Evolutionary conservation across 371 early-diverging fungal genomes (phyloP).

Genomic region (Zancudomyces culisetae): DNA sequence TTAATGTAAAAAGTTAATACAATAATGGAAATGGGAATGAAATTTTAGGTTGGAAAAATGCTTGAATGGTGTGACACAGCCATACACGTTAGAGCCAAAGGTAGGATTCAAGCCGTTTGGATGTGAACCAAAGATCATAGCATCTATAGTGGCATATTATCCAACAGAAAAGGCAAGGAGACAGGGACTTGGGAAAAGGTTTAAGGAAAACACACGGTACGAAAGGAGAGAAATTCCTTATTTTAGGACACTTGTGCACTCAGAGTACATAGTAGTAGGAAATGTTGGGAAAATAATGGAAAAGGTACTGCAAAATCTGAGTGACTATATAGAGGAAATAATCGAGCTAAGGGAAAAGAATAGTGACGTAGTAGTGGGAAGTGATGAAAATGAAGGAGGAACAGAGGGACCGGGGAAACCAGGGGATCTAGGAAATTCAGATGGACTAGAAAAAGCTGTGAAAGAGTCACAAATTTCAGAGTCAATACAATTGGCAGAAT

Average conservation of each 20-base stretch:
- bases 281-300: slow-evolving; percentile 14
- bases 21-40: no score
- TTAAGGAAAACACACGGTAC: neutral
- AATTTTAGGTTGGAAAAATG: slow-evolving; percentile 27
- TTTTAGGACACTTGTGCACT: slow-evolving; percentile 17
- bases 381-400: neutral
- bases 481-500: slow-evolving; percentile 20
- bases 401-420: neutral
- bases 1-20: no score
- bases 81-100: slow-evolving; percentile 12
- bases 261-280: slow-evolving; percentile 12
- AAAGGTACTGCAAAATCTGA: slow-evolving; percentile 15
- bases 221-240: slow-evolving; percentile 22
- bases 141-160: slow-evolving; percentile 17
- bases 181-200: neutral
- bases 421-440: neutral
- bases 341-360: neutral
- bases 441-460: neutral
- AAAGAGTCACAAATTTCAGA: slow-evolving; percentile 16
- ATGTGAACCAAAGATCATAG: slow-evolving; percentile 20
- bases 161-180: slow-evolving; percentile 3
- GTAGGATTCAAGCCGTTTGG: slow-evolving; percentile 6
- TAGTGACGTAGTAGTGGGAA: neutral
- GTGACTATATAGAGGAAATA: slow-evolving; percentile 18
- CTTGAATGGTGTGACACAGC: slow-evolving; percentile 21